phyloP scores from a whole-genome alignment of 1,284 basidiomycete genomes.

The Tausonia pullulans region DNA sequence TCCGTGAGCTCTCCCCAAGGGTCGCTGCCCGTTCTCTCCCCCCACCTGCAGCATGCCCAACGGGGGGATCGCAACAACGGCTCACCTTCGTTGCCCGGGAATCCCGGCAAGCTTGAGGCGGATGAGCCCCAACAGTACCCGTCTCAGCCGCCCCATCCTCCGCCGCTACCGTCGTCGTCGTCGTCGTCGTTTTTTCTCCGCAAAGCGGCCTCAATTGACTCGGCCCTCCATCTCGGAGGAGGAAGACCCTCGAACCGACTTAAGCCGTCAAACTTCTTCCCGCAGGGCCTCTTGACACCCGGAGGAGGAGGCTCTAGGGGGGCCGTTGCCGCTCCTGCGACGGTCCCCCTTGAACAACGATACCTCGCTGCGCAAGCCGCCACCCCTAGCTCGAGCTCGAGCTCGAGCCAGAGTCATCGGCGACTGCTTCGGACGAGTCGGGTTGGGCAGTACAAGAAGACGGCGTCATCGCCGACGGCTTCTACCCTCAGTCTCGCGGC shows the following conservation, averaged over 20 bases:
- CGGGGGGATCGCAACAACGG: too few relatives aligned
- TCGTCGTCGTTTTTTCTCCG: neutral
- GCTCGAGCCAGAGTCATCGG: neutral
- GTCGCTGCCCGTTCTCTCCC: neutral
- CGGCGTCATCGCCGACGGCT: neutral
- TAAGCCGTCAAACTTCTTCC: too few relatives aligned
- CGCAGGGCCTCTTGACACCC: too few relatives aligned
- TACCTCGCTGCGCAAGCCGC: neutral
- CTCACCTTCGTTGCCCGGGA: too few relatives aligned
- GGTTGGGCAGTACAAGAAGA: neutral
- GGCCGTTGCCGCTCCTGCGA: too few relatives aligned
- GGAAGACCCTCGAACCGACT: too few relatives aligned
- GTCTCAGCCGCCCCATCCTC: neutral
- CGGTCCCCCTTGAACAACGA: neutral
- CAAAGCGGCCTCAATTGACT: conserved; percentile 2
- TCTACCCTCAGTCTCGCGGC: neutral
- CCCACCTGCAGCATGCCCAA: neutral
- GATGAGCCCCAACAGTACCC: neutral
- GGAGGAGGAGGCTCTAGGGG: too few relatives aligned
- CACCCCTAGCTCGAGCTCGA: neutral
- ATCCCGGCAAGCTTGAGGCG: too few relatives aligned
- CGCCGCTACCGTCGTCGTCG: neutral
- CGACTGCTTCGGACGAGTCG: conserved; percentile 1
- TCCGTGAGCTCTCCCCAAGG: neutral
- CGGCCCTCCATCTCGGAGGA: neutral